Evolutionary conservation across 106 monocot genomes (phyloP), one percentile per base, ranked within the genome.

Genomic region (Dendrobium officinale): DNA sequence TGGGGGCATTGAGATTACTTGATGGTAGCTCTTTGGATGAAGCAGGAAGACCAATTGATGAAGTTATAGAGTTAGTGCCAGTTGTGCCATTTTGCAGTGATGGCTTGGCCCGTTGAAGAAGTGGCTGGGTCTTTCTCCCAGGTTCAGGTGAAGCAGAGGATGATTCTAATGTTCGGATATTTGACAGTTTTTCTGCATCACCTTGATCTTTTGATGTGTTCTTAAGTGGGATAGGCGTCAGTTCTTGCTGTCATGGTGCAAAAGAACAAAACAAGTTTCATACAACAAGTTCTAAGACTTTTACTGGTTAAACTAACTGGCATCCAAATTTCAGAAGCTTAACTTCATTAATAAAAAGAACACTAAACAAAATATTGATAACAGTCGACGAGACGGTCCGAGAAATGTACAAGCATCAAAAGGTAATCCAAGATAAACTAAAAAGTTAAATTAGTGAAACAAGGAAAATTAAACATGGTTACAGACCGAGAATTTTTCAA

Each of bases 141-240:
- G 86, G 83, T 56, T 77, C 83, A 20, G 77, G 13, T 79, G 79
- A 79, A 82, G 89, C 64, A 61, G 84, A 83, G 48, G 82, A 55
- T 72, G 85, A 72, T 70, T 83, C 91, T 67, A 45, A 27, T 42
- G 82, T 75, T 9, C 37, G 29, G 72, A 55, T 81, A 42, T 83
- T 81, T 33, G 78, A 77, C 2, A 83, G 75, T 67, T 77, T 89
- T 67, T 76, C 72, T 8, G 77, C n/a, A 42, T 86, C 82, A 78
- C 73, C 42, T 78, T 81, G 81, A 84, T 83, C 84, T 82, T 86
- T 86, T 13, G 51, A 42, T 44, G 61, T 87, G 59, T 86, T 84
- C 85, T 89, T 86, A 29, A 78, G 87, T 80, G 78, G 51, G 27
- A 18, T 44, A 4, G 27, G 43, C 24, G 76, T 56, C 55, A 83